Percentiles rank a stretch among this genome's conserved stretches.
Evolutionary conservation across 2,329 filamentous ascomycete species (phyloP).

Genomic region (Aspergillus tamarii): DNA sequence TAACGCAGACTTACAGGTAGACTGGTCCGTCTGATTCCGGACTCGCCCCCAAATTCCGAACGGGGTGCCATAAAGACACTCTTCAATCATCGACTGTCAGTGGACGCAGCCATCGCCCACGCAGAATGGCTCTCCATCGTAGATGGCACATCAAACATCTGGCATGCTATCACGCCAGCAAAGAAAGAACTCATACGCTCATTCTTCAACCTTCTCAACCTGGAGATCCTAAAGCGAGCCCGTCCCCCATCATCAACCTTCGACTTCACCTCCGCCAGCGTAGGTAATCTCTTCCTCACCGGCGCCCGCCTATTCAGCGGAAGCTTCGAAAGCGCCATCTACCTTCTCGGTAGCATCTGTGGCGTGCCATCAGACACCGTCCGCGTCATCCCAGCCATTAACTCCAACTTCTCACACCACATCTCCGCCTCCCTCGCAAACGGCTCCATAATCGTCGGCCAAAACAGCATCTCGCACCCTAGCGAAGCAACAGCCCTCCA

Average conservation of each 20-base stretch:
- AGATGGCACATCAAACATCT: conserved; percentile 77
- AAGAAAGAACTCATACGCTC: conserved; percentile 78
- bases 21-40: conserved; percentile 86
- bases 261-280: conserved; percentile 74
- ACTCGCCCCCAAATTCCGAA: conserved; percentile 61
- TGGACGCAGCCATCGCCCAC: conserved; percentile 63
- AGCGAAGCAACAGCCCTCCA: conserved; percentile 63
- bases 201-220: conserved; percentile 74
- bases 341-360: conserved; percentile 84
- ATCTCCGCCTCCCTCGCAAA: conserved; percentile 82
- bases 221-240: conserved; percentile 77
- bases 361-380: conserved; percentile 73
- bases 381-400: conserved; percentile 83
- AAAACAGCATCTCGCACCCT: conserved; percentile 91
- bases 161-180: conserved; percentile 69
- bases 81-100: conserved; percentile 83
- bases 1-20: conserved; percentile 60
- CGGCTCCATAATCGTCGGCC: conserved; percentile 79
- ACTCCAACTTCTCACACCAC: conserved; percentile 93
- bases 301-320: conserved; percentile 89
- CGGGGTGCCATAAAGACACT: conserved; percentile 75
- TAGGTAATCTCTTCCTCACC: conserved; percentile 79
- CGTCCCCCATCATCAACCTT: conserved; percentile 71
- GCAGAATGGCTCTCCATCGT: conserved; percentile 87
- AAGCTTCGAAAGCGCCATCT: conserved; percentile 89